Percentiles rank a stretch among this genome's conserved stretches.
Conservation (phyloP, 2,329 filamentous ascomycete genomes). For the Fusarium sp. region DNA sequence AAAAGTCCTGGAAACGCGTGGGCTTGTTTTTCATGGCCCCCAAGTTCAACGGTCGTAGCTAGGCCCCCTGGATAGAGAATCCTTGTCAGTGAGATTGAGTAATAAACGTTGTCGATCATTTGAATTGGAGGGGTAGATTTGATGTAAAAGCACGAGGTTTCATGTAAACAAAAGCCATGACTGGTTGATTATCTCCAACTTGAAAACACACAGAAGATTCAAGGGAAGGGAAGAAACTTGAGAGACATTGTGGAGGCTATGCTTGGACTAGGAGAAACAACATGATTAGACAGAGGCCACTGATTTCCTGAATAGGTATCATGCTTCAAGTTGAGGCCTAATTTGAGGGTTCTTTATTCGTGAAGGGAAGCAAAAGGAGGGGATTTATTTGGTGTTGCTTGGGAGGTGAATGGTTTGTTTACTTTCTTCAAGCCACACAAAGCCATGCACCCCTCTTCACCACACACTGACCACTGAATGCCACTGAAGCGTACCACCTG, state of each 20-base stretch:
- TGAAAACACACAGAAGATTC: not conserved
- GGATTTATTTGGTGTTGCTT: conserved; percentile 15
- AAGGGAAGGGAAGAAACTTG: conserved; percentile 6
- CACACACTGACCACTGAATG: not conserved
- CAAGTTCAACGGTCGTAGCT: conserved; percentile 19
- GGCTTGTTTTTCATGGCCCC: not conserved
- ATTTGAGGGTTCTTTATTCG: not conserved
- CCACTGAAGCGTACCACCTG: not conserved
- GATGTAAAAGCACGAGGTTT: not conserved
- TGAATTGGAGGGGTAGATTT: conserved; percentile 18
- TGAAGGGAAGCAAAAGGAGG: not conserved
- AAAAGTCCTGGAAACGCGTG: not conserved
- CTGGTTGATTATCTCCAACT: not conserved
- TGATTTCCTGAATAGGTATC: conserved; percentile 5
- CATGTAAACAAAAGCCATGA: conserved; percentile 10
- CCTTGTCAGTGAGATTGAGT: conserved; percentile 25
- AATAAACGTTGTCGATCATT: conserved; percentile 32
- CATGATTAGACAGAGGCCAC: not conserved
- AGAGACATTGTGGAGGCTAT: conserved; percentile 32
- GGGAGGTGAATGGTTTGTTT: conserved; percentile 40
- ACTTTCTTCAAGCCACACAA: conserved; percentile 29
- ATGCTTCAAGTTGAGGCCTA: not conserved
- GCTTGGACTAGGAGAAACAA: conserved; percentile 10
- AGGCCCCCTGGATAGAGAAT: conserved; percentile 7
- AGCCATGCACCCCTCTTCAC: conserved; percentile 15